phyloP scores from a whole-genome alignment of 140 eudicot genomes.

The Anethum foeniculum region DNA sequence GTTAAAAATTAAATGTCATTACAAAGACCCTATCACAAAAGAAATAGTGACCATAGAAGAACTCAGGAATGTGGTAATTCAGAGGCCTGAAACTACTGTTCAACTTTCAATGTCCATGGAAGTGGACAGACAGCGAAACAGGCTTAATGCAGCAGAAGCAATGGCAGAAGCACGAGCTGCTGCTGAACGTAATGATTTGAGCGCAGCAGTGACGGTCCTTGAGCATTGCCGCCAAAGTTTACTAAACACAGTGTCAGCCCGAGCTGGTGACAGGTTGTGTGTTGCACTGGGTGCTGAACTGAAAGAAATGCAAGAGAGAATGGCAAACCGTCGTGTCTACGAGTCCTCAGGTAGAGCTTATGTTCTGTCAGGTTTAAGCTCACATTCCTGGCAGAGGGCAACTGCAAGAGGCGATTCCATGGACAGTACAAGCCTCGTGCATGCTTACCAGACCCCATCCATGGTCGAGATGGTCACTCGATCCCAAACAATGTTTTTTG shows the following conservation, averaged over 20 bases:
- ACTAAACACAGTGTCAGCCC: constrained; percentile 36
- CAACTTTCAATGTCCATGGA: constrained; percentile 33
- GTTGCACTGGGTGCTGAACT: constrained; percentile 59
- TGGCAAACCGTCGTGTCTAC: constrained; percentile 61
- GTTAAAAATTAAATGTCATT: constrained; percentile 38
- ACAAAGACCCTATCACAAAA: constrained; percentile 51
- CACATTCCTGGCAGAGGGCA: constrained; percentile 99
- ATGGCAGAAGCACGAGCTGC: constrained; percentile 60
- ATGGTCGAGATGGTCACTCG: constrained; percentile 84
- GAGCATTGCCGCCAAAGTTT: constrained; percentile 44
- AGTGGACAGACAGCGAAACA: constrained; percentile 71
- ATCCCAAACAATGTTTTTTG: constrained; percentile 73
- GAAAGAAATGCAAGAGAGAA: constrained; percentile 78
- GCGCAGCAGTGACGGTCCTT: constrained; percentile 44
- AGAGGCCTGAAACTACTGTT: constrained; percentile 44
- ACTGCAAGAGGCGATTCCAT: constrained; percentile 89
- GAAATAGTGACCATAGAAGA: constrained; percentile 26
- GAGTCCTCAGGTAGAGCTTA: constrained; percentile 89
- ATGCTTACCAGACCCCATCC: constrained; percentile 70
- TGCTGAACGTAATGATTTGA: constrained; percentile 60
- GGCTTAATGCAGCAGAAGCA: constrained; percentile 61
- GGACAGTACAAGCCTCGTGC: constrained; percentile 46
- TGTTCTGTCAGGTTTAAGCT: constrained; percentile 83
- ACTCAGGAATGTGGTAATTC: constrained; percentile 30
- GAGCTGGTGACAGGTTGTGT: constrained; percentile 54